Conservation (phyloP, 108 stramenopile genomes). For the Cyclotella atomus region DNA sequence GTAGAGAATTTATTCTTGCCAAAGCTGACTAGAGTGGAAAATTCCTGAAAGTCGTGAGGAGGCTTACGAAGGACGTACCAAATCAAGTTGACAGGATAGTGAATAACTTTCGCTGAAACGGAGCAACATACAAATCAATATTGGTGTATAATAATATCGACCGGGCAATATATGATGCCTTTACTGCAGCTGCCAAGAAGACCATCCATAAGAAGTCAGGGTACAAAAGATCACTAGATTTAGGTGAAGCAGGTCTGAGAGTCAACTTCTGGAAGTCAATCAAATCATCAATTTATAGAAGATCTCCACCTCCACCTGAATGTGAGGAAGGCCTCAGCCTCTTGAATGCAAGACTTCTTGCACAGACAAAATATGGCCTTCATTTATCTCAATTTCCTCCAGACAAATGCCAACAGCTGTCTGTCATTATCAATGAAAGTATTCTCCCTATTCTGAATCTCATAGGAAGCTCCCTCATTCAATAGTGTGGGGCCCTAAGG, state of each 20-base stretch:
- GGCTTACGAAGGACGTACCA: background rate
- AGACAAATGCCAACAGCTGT: background rate
- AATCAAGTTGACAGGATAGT: too few species aligned
- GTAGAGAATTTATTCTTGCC: background rate
- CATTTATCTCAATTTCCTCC: background rate
- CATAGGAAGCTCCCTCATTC: background rate
- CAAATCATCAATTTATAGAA: too few species aligned
- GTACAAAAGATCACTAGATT: background rate
- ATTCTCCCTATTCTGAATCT: background rate
- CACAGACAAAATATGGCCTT: conserved; percentile 2
- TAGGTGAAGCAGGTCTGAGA: background rate
- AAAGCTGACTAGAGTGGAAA: background rate
- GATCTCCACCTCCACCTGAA: background rate
- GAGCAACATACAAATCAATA: background rate
- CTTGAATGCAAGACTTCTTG: background rate
- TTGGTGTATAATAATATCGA: background rate
- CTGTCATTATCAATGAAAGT: background rate
- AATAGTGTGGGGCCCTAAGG: background rate
- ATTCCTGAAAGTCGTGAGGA: background rate
- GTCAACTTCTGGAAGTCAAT: background rate
- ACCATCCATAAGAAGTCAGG: background rate
- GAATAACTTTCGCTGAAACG: background rate
- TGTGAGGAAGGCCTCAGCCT: background rate
- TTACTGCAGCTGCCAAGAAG: background rate
- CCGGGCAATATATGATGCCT: background rate